Conservation (phyloP, 177 flowering plant species). For the Telopea speciosissima region DNA sequence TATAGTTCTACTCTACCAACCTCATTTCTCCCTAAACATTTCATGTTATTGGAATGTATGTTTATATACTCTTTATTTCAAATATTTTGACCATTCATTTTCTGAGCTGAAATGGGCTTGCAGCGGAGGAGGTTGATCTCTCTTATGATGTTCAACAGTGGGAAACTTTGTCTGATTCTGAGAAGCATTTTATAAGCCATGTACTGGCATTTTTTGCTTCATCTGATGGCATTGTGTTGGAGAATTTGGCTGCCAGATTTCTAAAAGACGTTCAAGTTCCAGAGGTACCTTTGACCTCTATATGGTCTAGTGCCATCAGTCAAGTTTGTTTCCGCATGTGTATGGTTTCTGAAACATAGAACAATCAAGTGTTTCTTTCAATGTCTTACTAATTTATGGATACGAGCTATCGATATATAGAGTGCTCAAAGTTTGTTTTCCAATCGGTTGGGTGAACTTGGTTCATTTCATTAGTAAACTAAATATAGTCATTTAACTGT, state of each 20-base stretch:
- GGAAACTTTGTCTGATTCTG: constrained; percentile 46
- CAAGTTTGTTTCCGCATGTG: not conserved
- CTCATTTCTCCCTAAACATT: not conserved
- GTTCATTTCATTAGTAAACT: not conserved
- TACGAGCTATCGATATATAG: not conserved
- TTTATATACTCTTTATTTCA: not conserved
- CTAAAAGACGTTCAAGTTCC: constrained; percentile 71
- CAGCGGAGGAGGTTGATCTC: constrained; percentile 91
- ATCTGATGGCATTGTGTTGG: constrained; percentile 90
- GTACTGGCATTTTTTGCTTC: constrained; percentile 86
- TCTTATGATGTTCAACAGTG: constrained; percentile 64
- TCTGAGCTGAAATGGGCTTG: constrained; percentile 20
- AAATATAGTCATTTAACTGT: not conserved
- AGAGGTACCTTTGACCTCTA: constrained; percentile 28
- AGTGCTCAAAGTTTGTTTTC: not conserved
- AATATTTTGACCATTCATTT: not conserved
- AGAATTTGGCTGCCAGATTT: constrained; percentile 81
- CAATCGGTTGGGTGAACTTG: not conserved
- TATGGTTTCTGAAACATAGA: not conserved
- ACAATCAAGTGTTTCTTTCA: not conserved
- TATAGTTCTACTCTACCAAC: not conserved
- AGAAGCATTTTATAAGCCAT: constrained; percentile 73
- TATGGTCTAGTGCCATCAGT: not conserved
- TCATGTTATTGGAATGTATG: not conserved
- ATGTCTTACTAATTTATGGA: not conserved